A percentile compares a stretch with the other conserved stretches of the same genome.
These are phyloP conservation scores for Cryptococcus sp. DNA, from an alignment of 1,284 basidiomycete genomes.

Conservation along the genomic window DNA sequence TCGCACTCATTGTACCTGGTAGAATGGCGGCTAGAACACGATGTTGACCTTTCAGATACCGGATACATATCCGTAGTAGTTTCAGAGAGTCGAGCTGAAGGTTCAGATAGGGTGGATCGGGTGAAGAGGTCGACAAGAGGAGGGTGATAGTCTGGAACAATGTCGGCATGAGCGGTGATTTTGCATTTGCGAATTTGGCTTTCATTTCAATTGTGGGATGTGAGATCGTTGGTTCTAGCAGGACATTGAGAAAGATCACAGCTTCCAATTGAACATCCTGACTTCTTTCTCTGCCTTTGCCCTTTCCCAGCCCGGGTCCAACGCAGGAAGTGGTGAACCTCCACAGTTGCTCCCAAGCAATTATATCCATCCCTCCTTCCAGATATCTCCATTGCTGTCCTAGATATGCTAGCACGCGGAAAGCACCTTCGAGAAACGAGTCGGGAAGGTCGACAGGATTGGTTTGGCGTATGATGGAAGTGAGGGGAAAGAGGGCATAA, in stretches of 20 bases:
- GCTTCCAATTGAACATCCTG: constrained; percentile 37
- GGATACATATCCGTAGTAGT: constrained; percentile 58
- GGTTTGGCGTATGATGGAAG: constrained; percentile 68
- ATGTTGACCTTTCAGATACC: constrained; percentile 63
- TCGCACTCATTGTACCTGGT: constrained; percentile 72
- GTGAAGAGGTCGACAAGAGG: constrained; percentile 54
- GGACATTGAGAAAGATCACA: constrained; percentile 25
- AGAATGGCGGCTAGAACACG: constrained; percentile 58
- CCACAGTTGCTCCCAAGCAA: constrained; percentile 73
- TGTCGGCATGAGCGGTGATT: constrained; percentile 59
- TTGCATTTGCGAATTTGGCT: constrained; percentile 48
- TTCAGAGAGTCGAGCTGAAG: constrained; percentile 64
- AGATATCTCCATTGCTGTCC: constrained; percentile 72
- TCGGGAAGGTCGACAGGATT: constrained; percentile 67
- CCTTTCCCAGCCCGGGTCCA: constrained; percentile 60
- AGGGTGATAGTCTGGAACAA: constrained; percentile 76
- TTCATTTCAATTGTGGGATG: constrained; percentile 54
- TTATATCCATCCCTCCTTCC: constrained; percentile 56
- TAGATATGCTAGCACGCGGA: constrained; percentile 60
- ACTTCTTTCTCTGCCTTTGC: constrained; percentile 51
- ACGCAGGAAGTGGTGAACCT: constrained; percentile 60
- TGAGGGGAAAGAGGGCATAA: constrained; percentile 81
- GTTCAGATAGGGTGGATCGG: constrained; percentile 56
- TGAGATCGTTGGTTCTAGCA: constrained; percentile 19
- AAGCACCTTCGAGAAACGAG: constrained; percentile 67